Evolutionary conservation across 306 rosid species (phyloP).

Genomic region (Geum urbanum): DNA sequence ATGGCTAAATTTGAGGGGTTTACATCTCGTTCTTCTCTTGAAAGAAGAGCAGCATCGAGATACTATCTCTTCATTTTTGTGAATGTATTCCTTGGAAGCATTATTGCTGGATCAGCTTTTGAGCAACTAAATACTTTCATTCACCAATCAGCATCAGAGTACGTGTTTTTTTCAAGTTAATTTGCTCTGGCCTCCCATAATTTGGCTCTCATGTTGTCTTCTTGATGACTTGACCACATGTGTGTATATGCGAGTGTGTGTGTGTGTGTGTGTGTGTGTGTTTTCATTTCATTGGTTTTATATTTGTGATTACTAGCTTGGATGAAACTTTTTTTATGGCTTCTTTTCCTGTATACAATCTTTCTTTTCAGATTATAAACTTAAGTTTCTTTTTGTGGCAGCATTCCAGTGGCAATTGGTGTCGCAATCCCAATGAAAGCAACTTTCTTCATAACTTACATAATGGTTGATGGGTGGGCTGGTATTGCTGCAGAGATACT

Average conservation of each 20-base stretch:
- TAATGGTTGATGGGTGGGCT: conserved; percentile 99
- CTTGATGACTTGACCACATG: neutral
- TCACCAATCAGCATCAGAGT: conserved; percentile 66
- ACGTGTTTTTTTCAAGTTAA: conserved; percentile 26
- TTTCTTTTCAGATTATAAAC: neutral
- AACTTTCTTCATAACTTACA: conserved; percentile 90
- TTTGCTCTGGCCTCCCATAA: neutral
- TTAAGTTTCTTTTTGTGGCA: conserved; percentile 24
- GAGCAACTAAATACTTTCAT: conserved; percentile 68
- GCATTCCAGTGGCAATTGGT: conserved; percentile 83
- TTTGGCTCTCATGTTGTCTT: neutral
- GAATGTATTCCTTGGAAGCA: conserved; percentile 86
- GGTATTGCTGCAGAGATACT: conserved; percentile 96
- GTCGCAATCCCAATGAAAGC: conserved; percentile 89
- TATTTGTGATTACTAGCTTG: neutral
- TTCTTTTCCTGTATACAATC: neutral
- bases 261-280: too few relatives aligned
- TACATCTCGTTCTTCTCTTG: neutral
- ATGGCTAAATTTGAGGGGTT: conserved; percentile 95
- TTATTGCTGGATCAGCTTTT: conserved; percentile 77
- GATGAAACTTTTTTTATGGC: neutral
- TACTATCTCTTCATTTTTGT: conserved; percentile 79
- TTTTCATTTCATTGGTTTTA: neutral
- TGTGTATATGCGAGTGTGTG: too few relatives aligned
- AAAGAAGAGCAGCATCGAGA: conserved; percentile 75